Conservation (phyloP, 2,329 filamentous ascomycete genomes). For the Pseudocercospora ulei region DNA sequence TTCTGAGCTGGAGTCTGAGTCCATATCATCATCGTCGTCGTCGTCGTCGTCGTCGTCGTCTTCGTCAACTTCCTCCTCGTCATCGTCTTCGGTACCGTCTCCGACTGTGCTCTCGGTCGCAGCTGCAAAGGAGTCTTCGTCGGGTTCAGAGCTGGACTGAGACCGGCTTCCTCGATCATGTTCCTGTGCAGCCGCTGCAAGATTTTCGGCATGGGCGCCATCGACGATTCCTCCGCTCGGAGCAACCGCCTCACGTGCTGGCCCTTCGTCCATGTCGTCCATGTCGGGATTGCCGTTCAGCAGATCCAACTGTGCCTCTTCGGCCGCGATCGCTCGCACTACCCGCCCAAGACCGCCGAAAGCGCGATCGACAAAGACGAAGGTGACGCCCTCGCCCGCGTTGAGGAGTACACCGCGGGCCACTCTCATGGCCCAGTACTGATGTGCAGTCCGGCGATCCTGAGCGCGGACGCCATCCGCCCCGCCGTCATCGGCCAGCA, state of each 20-base stretch:
- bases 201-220: slow-evolving; percentile 20
- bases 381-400: slow-evolving; percentile 48
- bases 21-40: slow-evolving; percentile 20
- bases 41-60: slow-evolving; percentile 27
- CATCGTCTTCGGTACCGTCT: slow-evolving; percentile 21
- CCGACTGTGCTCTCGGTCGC: neutral
- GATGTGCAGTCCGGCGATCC: slow-evolving; percentile 38
- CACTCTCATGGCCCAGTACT: slow-evolving; percentile 53
- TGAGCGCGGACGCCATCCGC: slow-evolving; percentile 33
- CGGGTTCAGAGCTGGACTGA: slow-evolving; percentile 3
- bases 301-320: slow-evolving; percentile 19
- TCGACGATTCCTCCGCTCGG: slow-evolving; percentile 14
- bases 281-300: slow-evolving; percentile 14
- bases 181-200: slow-evolving; percentile 15
- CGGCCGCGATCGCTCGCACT: slow-evolving; percentile 17
- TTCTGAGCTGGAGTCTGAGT: slow-evolving; percentile 29
- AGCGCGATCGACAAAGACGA: slow-evolving; percentile 49
- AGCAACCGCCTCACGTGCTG: slow-evolving; percentile 14
- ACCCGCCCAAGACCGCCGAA: slow-evolving; percentile 51
- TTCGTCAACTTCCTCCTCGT: slow-evolving; percentile 27
- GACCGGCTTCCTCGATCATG: slow-evolving; percentile 10
- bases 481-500: slow-evolving; percentile 17
- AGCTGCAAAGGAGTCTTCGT: neutral
- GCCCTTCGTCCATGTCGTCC: slow-evolving; percentile 15
- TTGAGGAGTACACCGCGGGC: slow-evolving; percentile 54